Percentiles rank a stretch among this genome's conserved stretches.
Evolutionary conservation across 2,329 filamentous ascomycete genomes (phyloP).

Genomic region (Kalmusia sp.): DNA sequence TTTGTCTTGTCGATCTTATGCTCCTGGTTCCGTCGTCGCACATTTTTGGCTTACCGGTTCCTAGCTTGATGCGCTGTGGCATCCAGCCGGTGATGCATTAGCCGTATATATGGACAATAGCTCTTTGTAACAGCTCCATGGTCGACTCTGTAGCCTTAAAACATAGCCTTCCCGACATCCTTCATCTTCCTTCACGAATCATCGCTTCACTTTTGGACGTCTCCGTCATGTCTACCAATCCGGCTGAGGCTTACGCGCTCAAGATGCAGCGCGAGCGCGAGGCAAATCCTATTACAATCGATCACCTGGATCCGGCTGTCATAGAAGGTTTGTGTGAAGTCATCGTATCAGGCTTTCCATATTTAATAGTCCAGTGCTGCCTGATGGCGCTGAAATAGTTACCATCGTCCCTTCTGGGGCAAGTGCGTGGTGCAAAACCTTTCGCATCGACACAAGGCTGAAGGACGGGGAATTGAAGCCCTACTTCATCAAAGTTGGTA

Average conservation of each 20-base stretch:
- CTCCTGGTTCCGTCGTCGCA: background rate
- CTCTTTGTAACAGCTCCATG: background rate
- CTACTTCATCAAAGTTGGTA: slow-evolving; percentile 15
- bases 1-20: background rate
- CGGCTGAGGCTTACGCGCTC: slow-evolving; percentile 8
- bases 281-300: slow-evolving; percentile 4
- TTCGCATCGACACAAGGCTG: slow-evolving; percentile 9
- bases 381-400: slow-evolving; percentile 1
- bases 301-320: slow-evolving; percentile 9
- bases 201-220: no score
- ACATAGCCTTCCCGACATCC: background rate
- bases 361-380: background rate
- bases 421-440: slow-evolving; percentile 5
- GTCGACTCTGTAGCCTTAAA: background rate
- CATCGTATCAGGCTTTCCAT: background rate
- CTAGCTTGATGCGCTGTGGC: background rate
- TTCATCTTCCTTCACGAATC: background rate
- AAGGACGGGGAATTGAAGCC: slow-evolving; percentile 1
- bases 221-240: slow-evolving; percentile 1
- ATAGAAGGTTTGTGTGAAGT: slow-evolving; percentile 4
- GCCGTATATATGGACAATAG: background rate
- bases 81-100: background rate
- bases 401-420: background rate
- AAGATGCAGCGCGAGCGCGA: slow-evolving; percentile 7
- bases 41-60: background rate